Base-by-base conservation (phyloP, 441 rosid genomes). In the Capsella rubella region DNA sequence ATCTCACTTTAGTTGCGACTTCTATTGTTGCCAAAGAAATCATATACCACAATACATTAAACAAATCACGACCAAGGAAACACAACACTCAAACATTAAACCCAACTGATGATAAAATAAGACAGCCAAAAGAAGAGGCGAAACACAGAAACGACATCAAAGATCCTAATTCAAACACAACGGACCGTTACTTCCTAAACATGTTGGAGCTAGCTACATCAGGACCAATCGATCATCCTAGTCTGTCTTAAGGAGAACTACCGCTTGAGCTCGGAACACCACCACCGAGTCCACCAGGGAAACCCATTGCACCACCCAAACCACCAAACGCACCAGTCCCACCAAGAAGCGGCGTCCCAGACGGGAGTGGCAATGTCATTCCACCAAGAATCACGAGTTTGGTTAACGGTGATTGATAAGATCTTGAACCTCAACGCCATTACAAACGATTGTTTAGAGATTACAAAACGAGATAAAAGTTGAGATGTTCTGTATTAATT, bases 331-430 rank as follows among this genome's bases (percentile, higher is more conserved):
- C 78, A 39, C 25, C 25, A 21, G 72, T 1, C 4, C 78, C 78
- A 74, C 67, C 74, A 68, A 74, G 32, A 59, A 74, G 73, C n/a
- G 78, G 78, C 5, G 73, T 67, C 8, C 78, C 78, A 2, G 25
- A 6, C 8, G 69, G 69, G 8, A 75, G 73, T 3, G 79, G 74
- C 34, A 69, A 45, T 27, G 79, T 27, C 70, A 75, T 13, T 47
- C 68, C 78, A 4, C 76, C 76, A 56, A 75, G 14, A 45, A 75
- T 51, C 32, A 75, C 35, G 14, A 69, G 70, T 4, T 35, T 69
- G 6, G 18, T 16, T 16, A 16, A 16, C 18, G 18, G 52, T 62
- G 15, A 68, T 8, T 43, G 73, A 60, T 61, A 55, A 31, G 25
- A 21, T 21, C 25, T 21, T 1, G 46, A 62, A 53, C 31, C 21